These are phyloP conservation scores for Populus hybrid DNA, from an alignment of 441 rosid species.

Conservation along the genomic window DNA sequence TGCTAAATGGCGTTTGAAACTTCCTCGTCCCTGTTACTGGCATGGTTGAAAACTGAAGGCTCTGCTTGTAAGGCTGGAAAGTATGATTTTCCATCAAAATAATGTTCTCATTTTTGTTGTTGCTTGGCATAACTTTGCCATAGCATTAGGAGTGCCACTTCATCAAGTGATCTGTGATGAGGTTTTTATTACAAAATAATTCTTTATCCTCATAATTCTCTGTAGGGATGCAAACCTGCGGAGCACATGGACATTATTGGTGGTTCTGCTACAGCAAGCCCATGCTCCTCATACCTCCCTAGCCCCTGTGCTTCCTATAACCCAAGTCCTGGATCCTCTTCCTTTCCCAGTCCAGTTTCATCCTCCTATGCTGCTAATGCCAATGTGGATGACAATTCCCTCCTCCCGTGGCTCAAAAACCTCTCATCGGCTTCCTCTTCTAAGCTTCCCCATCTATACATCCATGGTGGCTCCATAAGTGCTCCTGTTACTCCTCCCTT, in stretches of 20 bases:
- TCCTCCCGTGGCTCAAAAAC: slow-evolving; percentile 84
- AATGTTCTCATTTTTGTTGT: background rate
- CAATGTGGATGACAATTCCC: slow-evolving; percentile 58
- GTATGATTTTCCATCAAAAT: background rate
- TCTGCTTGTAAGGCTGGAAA: background rate
- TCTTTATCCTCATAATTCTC: no score
- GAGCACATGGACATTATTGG: slow-evolving; percentile 63
- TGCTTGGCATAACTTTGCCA: background rate
- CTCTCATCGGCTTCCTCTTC: slow-evolving; percentile 64
- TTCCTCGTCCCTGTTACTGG: background rate
- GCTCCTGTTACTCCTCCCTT: slow-evolving; percentile 86
- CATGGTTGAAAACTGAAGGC: background rate
- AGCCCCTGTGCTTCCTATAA: slow-evolving; percentile 73
- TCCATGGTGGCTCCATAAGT: slow-evolving; percentile 66
- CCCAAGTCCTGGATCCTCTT: slow-evolving; percentile 59
- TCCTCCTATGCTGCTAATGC: slow-evolving; percentile 60
- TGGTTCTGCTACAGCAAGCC: slow-evolving; percentile 69
- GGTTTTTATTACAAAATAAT: no score
- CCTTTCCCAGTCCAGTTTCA: slow-evolving; percentile 65
- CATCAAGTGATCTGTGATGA: slow-evolving; percentile 4
- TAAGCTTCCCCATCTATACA: slow-evolving; percentile 42
- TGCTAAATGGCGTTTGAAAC: background rate
- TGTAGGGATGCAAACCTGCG: slow-evolving; percentile 82
- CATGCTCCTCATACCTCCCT: slow-evolving; percentile 62
- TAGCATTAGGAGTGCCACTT: background rate